Conservation (phyloP, 2,329 filamentous ascomycete genomes). For the Botrytis pseudocinerea region DNA sequence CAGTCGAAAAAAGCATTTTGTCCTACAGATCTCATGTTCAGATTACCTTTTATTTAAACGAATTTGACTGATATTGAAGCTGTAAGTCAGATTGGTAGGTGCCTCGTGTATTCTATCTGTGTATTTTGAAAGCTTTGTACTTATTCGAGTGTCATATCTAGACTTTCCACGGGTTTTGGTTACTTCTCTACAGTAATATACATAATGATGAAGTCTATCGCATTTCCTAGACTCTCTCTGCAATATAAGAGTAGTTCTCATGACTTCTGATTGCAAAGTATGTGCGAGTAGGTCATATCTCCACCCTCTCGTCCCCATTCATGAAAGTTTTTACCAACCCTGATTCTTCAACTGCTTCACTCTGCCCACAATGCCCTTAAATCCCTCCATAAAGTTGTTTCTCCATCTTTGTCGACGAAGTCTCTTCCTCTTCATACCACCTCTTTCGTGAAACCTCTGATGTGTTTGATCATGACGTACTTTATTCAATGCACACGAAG, state of each 20-base stretch:
- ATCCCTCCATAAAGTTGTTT: conserved; percentile 66
- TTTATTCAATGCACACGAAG: conserved; percentile 53
- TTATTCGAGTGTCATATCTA: background rate
- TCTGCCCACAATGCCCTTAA: conserved; percentile 62
- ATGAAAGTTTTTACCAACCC: conserved; percentile 65
- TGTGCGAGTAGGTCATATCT: conserved; percentile 26
- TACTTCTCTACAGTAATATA: conserved; percentile 16
- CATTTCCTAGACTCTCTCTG: background rate
- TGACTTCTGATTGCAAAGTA: background rate
- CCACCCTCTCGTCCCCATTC: background rate
- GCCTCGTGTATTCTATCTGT: background rate
- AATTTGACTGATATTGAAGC: background rate
- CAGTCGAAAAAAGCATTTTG: background rate
- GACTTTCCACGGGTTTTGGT: background rate
- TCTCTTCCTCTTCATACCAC: conserved; percentile 76
- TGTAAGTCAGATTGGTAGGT: background rate
- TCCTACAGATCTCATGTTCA: background rate
- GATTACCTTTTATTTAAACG: too few species aligned
- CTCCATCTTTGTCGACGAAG: conserved; percentile 69
- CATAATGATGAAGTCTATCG: background rate
- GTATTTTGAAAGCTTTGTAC: background rate
- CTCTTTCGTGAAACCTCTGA: conserved; percentile 74
- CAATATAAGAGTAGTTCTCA: background rate
- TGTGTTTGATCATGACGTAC: conserved; percentile 55
- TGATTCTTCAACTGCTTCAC: conserved; percentile 72